phyloP scores from a whole-genome alignment of 176 grass and related monocot genomes.

The Carex parvula region DNA sequence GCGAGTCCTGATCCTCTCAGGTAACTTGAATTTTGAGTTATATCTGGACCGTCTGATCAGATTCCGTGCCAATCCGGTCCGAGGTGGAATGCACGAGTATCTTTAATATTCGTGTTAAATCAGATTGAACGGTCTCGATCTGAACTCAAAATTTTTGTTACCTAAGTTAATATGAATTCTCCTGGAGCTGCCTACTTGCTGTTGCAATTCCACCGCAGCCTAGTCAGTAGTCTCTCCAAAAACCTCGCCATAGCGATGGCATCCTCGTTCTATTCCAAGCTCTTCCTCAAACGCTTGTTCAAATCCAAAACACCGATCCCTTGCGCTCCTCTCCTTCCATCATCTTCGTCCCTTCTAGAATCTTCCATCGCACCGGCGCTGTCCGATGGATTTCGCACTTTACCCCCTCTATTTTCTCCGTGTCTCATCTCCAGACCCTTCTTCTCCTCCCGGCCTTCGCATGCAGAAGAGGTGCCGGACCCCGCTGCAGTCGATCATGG shows the following conservation, averaged over 20 bases:
- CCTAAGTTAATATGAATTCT: too few relatives aligned
- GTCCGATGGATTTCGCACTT: neutral
- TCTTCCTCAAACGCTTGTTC: constrained; percentile 19
- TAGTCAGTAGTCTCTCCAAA: neutral
- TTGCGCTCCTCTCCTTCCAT: constrained; percentile 9
- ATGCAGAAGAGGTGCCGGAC: constrained; percentile 29
- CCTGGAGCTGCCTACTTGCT: too few relatives aligned
- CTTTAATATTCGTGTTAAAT: too few relatives aligned
- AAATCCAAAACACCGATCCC: neutral
- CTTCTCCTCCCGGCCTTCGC: constrained; percentile 39
- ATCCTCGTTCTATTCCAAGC: constrained; percentile 15
- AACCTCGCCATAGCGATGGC: constrained; percentile 19
- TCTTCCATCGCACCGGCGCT: constrained; percentile 9
- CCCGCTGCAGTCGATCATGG: constrained; percentile 36
- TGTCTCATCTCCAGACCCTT: constrained; percentile 28
- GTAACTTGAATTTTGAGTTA: too few relatives aligned
- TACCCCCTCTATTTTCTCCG: constrained; percentile 2
- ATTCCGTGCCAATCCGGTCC: too few relatives aligned
- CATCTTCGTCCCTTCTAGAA: constrained; percentile 21
- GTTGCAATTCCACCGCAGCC: neutral
- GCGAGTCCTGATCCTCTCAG: too few relatives aligned
- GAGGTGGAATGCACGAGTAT: too few relatives aligned
- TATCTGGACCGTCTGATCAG: too few relatives aligned
- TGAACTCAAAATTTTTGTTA: too few relatives aligned
- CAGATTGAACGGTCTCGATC: too few relatives aligned